Evolutionary conservation across 2,329 filamentous ascomycete genomes (phyloP), one percentile per base, ranked within the genome.

Genomic region (Trichoderma atroviride): DNA sequence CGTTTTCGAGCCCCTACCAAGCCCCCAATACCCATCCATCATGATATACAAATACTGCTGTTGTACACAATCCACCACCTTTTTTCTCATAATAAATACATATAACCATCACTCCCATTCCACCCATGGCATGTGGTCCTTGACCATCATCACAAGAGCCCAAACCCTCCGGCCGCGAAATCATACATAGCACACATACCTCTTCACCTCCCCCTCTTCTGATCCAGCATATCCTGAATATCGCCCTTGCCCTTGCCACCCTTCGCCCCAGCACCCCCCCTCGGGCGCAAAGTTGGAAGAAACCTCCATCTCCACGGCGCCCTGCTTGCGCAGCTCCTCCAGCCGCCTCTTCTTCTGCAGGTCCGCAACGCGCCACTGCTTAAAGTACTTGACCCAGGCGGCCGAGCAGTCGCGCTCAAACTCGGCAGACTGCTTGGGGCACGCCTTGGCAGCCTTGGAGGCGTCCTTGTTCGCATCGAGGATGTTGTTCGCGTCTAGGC

Each of bases 331-430:
- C 75, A 97, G 87, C 77, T 89, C 88, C 75, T 91, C 90, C 73
- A 97, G 83, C 29, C 93, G 91, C 81, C 90, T 85, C 76, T 92
- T 91, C 81, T 95, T 93, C 75, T 97, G 92, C 77, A 92, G 87
- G 75, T 99, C 96, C 82, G 96, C 95, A 43, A 98, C 93, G 76
- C 96, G 87, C 82, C 94, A 92, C 81, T 97, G 94, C 85, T 98
- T 97, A 83, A 99, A 99, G 81, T 99, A 98, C 81, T 94, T 93
- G 71, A 97, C 96, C 96, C 96, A 99, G 78, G 94, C 94, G 70
- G 85, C 87, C 22, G 94, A 93, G 80, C 96, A 99, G 78, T 95
- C 92, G 74, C 86, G 86, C 81, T 97, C 93, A 76, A 98, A 97
- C 69, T 84, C 86, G 35, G 75, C 77, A 29, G 76, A 76, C 78